phyloP scores from a whole-genome alignment of 169 alveolate genomes.

The Plasmodium chabaudi region DNA sequence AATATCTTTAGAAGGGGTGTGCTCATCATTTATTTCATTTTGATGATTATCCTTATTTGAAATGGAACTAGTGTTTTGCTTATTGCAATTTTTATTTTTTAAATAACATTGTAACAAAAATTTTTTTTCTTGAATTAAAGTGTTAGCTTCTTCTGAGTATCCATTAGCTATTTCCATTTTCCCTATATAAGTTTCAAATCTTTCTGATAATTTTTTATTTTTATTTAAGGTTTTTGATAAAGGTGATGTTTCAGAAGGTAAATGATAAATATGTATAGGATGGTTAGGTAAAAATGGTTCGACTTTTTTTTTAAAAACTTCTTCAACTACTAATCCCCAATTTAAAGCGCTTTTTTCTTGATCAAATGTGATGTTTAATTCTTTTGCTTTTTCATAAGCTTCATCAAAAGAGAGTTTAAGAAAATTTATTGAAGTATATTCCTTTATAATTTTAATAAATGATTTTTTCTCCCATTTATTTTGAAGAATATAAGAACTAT shows the following conservation, averaged over 20 bases:
- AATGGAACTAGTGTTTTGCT: not conserved
- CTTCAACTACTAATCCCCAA: constrained; percentile 79
- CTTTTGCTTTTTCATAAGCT: constrained; percentile 68
- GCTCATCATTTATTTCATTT: constrained; percentile 81
- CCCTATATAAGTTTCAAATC: constrained; percentile 94
- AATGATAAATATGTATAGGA: constrained; percentile 69
- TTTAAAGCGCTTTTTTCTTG: constrained; percentile 34
- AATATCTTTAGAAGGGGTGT: constrained; percentile 11
- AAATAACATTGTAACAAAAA: constrained; percentile 78
- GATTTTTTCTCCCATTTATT: constrained; percentile 56
- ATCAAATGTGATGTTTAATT: constrained; percentile 45
- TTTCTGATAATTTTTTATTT: constrained; percentile 88
- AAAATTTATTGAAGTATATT: constrained; percentile 33
- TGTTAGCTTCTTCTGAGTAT: constrained; percentile 95
- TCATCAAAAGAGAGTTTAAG: constrained; percentile 51
- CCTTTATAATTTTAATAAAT: constrained; percentile 31
- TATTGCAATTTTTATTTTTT: constrained; percentile 11
- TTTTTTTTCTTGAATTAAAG: constrained; percentile 91
- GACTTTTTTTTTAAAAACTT: constrained; percentile 74
- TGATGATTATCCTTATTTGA: not conserved
- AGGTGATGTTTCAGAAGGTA: constrained; percentile 68
- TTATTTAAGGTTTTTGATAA: constrained; percentile 59
- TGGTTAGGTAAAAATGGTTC: constrained; percentile 50
- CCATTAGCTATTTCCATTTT: constrained; percentile 94
- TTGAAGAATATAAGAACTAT: constrained; percentile 7